Base-by-base conservation (phyloP, 2,329 filamentous ascomycete species). In the Microdochium nivale region DNA sequence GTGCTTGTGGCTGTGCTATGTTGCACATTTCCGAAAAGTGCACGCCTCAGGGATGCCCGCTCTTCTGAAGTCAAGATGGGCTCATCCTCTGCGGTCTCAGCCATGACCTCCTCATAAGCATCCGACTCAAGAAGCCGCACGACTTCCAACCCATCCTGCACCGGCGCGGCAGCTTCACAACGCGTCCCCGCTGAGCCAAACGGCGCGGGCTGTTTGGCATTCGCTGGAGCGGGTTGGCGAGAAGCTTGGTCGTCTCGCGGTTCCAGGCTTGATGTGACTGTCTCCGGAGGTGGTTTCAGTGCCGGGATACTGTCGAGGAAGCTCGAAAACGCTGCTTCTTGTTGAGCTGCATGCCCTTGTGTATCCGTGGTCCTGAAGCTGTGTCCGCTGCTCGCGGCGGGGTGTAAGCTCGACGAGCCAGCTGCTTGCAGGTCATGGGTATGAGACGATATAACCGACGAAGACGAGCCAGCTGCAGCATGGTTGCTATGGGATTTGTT, bases 241-340 rank as follows among this genome's bases (percentile, higher is more conserved):
- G 27, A 30, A 11, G 27, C 5, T 11, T 5, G 11, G 16, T 43
- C 5, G 16, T 43, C 16, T 43, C 5, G 35, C 14, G 14, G 35
- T 14, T 43, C 35, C 7, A 43, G 14, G 35, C 35, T 25, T 47
- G 24, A 8, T 27, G 24, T 13, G 3, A 21, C n/a, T 14, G 24
- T 8, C 14, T 5, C 23, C 14, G 13, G 14, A 4, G 25, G 24
- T 21, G 46, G 24, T 21, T 49, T n/a, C 46, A 30, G 25, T 7
- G 23, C 24, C 9, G 46, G 24, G n/a, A 30, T 14, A 47, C 54
- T 56, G 52, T 68, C 63, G 33, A 72, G 55, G 51, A 73, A 74
- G 1, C 56, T 58, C 2, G 68, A 62, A 51, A 73, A 73, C 1
- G 60, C 61, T 3, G 61, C 59, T 53, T 72, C 69, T 43, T 67